phyloP scores from a whole-genome alignment of 2,329 filamentous ascomycete genomes.

The Pseudocercospora ulei region DNA sequence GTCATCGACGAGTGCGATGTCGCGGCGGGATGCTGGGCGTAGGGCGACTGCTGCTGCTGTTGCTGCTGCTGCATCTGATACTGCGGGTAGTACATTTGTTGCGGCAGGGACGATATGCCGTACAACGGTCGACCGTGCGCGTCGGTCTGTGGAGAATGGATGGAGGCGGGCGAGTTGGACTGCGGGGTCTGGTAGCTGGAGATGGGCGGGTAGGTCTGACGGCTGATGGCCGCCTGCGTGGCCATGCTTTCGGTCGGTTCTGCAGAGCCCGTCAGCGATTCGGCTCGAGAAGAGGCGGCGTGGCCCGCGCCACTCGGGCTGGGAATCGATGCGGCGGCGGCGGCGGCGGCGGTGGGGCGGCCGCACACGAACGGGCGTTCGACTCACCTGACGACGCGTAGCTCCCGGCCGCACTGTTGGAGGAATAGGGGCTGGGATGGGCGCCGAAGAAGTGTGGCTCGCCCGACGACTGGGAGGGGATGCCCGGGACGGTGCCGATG shows the following conservation, averaged over 20 bases:
- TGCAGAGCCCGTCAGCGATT: constrained; percentile 55
- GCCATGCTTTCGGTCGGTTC: constrained; percentile 64
- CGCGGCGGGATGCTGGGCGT: constrained; percentile 47
- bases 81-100: constrained; percentile 67
- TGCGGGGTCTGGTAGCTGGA: constrained; percentile 75
- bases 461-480: constrained; percentile 52
- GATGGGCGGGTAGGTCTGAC: constrained; percentile 69
- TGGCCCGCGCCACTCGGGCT: too few species aligned
- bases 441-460: constrained; percentile 67
- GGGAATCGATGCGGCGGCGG: too few species aligned
- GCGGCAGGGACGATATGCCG: constrained; percentile 71
- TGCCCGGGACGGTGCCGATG: constrained; percentile 54
- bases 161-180: constrained; percentile 86
- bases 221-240: constrained; percentile 53
- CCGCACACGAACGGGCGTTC: constrained; percentile 21
- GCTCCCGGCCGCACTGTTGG: constrained; percentile 67
- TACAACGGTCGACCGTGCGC: constrained; percentile 77
- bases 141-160: constrained; percentile 85
- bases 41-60: constrained; percentile 48
- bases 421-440: constrained; percentile 73
- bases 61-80: constrained; percentile 43
- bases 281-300: too few species aligned
- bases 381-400: constrained; percentile 77
- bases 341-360: too few species aligned
- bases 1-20: constrained; percentile 48